Evolutionary conservation across 2,329 filamentous ascomycete genomes (phyloP), one percentile per base, ranked within the genome.

Genomic region (Metarhizium brunneum): DNA sequence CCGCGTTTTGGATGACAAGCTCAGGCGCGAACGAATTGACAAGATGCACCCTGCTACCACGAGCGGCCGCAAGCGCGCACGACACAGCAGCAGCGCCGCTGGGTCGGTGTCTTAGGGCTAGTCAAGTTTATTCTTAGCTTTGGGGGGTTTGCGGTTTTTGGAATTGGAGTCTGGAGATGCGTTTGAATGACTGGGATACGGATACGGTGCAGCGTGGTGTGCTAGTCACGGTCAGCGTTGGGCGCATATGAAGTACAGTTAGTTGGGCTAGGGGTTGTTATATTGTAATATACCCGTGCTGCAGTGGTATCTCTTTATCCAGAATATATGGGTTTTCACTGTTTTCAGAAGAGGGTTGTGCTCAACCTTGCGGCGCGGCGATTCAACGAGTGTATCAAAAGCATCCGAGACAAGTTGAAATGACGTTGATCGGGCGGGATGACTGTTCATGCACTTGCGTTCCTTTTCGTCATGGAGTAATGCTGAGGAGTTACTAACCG

Each of bases 1-100:
- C 16, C 82, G 82, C 57, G 81, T 86, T 20, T 70, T 85, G 68
- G 82, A 85, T 73, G 79, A 85, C 66, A 85, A 85, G 70, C 79
- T 85, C 74, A 83, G 82, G 76, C 74, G 81, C 61, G 82, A 85
- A 65, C 76, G 75, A 64, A 80, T 75, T 70, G 79, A 83, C 52
- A 84, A 84, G 69, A 73, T 81, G 71, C 78, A 82, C 54, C 77
- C 80, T 6, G 60, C 66, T 0, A 65, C 71, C 1, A 68, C 72
- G 62, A 81, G 78, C 64, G 76, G 68, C 7, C 78, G 82, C 66
- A 85, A 85, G 68, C 76, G 82, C 35, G 69, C 79, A 3, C 74
- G 81, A 14, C 78, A 81, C 69, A 81, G 78, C 70, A 71, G 71
- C 54, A 66, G 66, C 36, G 63, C 53, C 6, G 47, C 47, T 20